Conservation (phyloP, 768 basidiomycete genomes). For the Lentinus tigrinus region DNA sequence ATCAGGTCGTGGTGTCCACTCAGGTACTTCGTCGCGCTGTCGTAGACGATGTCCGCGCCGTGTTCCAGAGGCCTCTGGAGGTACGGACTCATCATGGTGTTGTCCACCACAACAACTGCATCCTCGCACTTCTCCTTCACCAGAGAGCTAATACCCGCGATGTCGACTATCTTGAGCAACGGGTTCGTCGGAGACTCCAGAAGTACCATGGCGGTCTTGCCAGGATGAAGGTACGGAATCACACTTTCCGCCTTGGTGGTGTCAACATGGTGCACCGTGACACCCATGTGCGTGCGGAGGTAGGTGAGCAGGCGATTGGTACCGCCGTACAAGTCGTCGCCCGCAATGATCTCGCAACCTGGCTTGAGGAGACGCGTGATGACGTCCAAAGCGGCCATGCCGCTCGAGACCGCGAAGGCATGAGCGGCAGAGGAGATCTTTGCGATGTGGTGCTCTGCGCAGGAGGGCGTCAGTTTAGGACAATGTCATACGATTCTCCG, state of each 20-base stretch:
- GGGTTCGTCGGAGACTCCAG: conserved; percentile 98
- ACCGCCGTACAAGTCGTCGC: conserved; percentile 97
- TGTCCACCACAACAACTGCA: conserved; percentile 88
- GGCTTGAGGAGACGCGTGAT: conserved; percentile 94
- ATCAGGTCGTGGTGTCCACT: conserved; percentile 99
- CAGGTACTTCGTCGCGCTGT: conserved; percentile 96
- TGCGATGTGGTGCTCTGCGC: conserved; percentile 92
- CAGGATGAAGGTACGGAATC: conserved; percentile 59
- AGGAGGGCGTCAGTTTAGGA: not conserved
- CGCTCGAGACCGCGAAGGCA: conserved; percentile 91
- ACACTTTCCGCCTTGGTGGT: conserved; percentile 75
- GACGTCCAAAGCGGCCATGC: conserved; percentile 97
- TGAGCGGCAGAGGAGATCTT: conserved; percentile 92
- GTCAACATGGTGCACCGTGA: conserved; percentile 90
- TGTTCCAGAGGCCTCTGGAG: conserved; percentile 93
- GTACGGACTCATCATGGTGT: conserved; percentile 99
- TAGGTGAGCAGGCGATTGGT: conserved; percentile 94
- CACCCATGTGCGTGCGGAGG: conserved; percentile 82
- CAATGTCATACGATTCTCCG: not conserved
- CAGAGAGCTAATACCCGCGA: conserved; percentile 77
- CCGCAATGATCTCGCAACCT: conserved; percentile 93
- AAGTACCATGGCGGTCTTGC: conserved; percentile 90
- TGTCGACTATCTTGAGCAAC: conserved; percentile 89
- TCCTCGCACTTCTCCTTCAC: conserved; percentile 82
- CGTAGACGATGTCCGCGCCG: conserved; percentile 96